Evolutionary conservation across 1,284 basidiomycete species (phyloP).

Genomic region (Marasmius oreades): DNA sequence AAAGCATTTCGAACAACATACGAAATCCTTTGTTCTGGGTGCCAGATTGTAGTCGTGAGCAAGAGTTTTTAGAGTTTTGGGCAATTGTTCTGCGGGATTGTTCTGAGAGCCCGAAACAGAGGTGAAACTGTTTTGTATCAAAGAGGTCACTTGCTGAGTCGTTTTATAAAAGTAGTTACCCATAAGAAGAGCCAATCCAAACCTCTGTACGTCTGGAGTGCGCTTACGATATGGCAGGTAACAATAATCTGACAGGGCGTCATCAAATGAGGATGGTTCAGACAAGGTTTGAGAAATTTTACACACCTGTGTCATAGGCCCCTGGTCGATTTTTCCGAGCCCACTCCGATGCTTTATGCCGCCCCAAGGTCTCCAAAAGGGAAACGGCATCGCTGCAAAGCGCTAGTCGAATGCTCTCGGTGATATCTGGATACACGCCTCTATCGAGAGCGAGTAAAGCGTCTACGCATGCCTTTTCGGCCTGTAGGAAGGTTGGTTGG

Average conservation of each 20-base stretch:
- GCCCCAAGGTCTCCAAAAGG: background rate
- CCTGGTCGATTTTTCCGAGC: background rate
- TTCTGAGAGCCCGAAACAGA: background rate
- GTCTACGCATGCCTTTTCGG: background rate
- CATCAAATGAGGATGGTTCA: background rate
- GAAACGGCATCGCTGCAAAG: background rate
- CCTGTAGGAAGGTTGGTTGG: background rate
- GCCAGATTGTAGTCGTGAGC: background rate
- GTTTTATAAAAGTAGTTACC: background rate
- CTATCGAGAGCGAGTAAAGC: background rate
- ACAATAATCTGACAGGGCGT: background rate
- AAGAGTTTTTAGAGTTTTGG: background rate
- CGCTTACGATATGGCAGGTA: background rate
- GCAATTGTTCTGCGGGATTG: background rate
- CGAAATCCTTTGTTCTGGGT: background rate
- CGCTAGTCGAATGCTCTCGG: background rate
- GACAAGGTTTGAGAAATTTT: background rate
- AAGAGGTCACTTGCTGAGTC: background rate
- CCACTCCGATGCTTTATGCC: background rate
- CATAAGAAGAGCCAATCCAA: background rate
- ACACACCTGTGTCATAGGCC: background rate
- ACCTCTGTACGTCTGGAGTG: background rate
- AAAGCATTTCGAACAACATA: background rate
- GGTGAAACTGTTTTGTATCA: background rate
- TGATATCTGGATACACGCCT: background rate